Base-by-base conservation (phyloP, 2,329 filamentous ascomycete species). In the Colletotrichum incanum region DNA sequence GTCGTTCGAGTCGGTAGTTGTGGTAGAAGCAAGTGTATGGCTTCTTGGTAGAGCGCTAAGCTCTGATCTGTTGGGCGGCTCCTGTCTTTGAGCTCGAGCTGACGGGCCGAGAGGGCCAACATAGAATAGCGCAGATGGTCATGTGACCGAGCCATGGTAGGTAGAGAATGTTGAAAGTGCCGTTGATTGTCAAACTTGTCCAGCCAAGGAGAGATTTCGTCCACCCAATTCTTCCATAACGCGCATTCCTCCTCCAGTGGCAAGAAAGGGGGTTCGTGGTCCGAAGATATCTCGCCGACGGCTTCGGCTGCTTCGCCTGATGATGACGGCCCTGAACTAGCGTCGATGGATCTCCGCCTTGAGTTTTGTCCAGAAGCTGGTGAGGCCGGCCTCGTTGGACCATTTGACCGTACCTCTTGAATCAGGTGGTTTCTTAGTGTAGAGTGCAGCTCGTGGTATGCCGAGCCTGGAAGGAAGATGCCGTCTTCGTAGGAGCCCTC, bases 151-250 rank as follows among this genome's bases (percentile, higher is more conserved):
- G 87, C 87, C 43, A 89, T 77, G 8, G 84, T 80, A 0, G 88
- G 86, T 1, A 90, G 79, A 43, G 87, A 83, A 3, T 88, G 83
- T 5, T 86, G 86, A 75, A 91, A 90, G 11, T 84, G 84, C 20
- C 86, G 84, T 26, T 85, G 80, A 39, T 83, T 84, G 75, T 91
- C 88, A 72, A 89, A 90, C 81, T 89, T 90, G 76, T 91, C 89
- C 16, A 90, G 83, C 86, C 82, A 84, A 0, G 82, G 82, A 1
- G 83, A 81, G 50, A 84, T 79, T 41, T 84, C 82, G 31, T 82
- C 79, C 61, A 84, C 80, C 78, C 82, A 84, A 62, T 84, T 84
- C 63, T 80, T 82, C 83, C 83, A 84, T 1, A 84, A 73, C 0
- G 68, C 65, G 43, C 78, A 80, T 58, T 83, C 81, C 52, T 82